Evolutionary conservation across 768 basidiomycete species (phyloP), one percentile per base, ranked within the genome.

Genomic region (Phlebiopsis flavidoalba): DNA sequence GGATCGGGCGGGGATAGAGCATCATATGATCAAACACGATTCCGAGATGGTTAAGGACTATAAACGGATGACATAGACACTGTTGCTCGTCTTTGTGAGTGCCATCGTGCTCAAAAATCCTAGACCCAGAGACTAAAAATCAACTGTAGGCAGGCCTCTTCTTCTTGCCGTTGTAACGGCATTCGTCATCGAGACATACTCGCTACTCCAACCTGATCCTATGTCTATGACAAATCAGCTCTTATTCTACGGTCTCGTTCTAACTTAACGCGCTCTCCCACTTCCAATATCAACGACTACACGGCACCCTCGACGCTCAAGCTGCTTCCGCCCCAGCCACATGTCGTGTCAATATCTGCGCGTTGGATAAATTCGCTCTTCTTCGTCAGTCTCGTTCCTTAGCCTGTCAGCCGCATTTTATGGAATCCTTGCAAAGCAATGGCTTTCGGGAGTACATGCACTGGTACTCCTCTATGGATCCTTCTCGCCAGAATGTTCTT

Each of bases 151-250:
- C 68, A 14, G 70, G 65, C 49, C 63, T 69, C 11, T 71, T 69
- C 52, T 71, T n/a, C n/a, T 68, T 8, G 68, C 65, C 2, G 64
- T 71, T 6, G 58, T 69, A 17, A 63, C 67, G 0, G 59, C 68
- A 21, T 71, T 71, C 60, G 59, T 62, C 45, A 57, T 61, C 8
- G 62, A 66, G 40, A 64, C 64, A 8, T 66, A 61, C 26, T 37
- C 37, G 15, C 47, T 57, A 5, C 61, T 71, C 1, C 65, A 63
- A 21, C 63, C 59, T 1, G 50, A 36, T 14, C 24, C 31, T 17
- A 35, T 55, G 19, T 36, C 53, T 31, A 47, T 58, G 37, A 37
- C 43, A 14, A 19, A 59, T 35, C 37, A 58, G 21, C 46, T 55
- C 43, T 53, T 17, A 36, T 26, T 33, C 6, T 53, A 35, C 52